Conservation (phyloP, 192 early-diverging fungal genomes). For the Gamsiella multidivaricata region DNA sequence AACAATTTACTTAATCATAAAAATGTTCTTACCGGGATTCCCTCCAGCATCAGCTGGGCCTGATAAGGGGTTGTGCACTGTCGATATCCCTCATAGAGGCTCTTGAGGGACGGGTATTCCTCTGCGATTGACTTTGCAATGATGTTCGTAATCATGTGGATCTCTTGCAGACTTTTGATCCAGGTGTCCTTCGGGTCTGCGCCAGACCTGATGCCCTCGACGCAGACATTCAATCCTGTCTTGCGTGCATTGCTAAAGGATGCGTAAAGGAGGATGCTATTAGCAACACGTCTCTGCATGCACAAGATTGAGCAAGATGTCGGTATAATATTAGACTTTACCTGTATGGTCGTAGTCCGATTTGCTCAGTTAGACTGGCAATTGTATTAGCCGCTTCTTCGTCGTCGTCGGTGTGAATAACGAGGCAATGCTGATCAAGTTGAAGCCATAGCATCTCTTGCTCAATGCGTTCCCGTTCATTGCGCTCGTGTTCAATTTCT, state of each 20-base stretch:
- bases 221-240: conserved; percentile 22
- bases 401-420: conserved; percentile 41
- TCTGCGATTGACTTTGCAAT: conserved; percentile 51
- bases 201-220: conserved; percentile 49
- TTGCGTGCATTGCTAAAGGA: conserved; percentile 2
- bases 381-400: conserved; percentile 51
- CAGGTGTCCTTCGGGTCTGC: conserved; percentile 46
- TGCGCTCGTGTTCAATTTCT: neutral
- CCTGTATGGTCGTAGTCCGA: conserved; percentile 52
- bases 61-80: conserved; percentile 13
- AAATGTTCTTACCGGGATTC: conserved; percentile 52
- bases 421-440: conserved; percentile 46
- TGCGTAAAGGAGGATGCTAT: neutral
- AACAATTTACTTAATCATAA: too few relatives aligned
- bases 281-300: too few relatives aligned
- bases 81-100: conserved; percentile 53
- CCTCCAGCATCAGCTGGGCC: conserved; percentile 43
- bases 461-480: conserved; percentile 35
- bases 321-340: conserved; percentile 24
- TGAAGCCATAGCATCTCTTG: conserved; percentile 44
- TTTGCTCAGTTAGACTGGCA: conserved; percentile 51
- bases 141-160: conserved; percentile 54
- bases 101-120: conserved; percentile 48
- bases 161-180: conserved; percentile 56
- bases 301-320: neutral